Evolutionary conservation across 768 basidiomycete species (phyloP), one percentile per base, ranked within the genome.

Genomic region (Dioszegia hungarica): DNA sequence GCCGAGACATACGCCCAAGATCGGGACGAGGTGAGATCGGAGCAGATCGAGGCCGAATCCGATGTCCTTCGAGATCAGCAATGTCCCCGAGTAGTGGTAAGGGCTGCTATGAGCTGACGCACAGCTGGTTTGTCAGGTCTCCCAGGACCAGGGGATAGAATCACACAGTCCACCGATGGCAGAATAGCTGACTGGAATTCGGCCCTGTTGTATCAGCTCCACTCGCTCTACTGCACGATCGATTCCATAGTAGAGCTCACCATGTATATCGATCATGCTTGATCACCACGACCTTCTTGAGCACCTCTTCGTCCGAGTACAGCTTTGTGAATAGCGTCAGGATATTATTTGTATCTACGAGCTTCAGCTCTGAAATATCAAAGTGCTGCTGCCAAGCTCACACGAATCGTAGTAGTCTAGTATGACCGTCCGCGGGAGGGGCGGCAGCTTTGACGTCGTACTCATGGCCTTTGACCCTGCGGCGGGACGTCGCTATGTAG

Each of bases 371-470:
- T 20, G n/a, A n/a, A n/a, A n/a, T 19, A 25, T 10, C 4, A 24
- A 44, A 1, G 27, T 9, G 27, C 25, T 9, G 8, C 31, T 3
- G 43, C 2, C 17, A 37, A 33, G 45, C 68, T 43, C 40, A 70
- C 71, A 77, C 0, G 73, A 75, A 57, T 77, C 77, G 48, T 76
- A 76, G 47, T 72, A 77, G 44, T 77, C 77, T 45, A 77, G 50
- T 5, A 77, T 72, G 20, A 75, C 59, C 5, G 72, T 73, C 45
- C 75, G 33, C 5, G 76, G 74, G 17, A 76, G 63, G 12, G 69
- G 68, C 15, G 22, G 40, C 3, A 31, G 22, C 8, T 29, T 17
- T 27, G 24, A n/a, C n/a, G n/a, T n/a, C n/a, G n/a, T n/a, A n/a
- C n/a, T n/a, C n/a, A n/a, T n/a, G n/a, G n/a, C n/a, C n/a, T n/a